Percentiles rank a stretch among this genome's conserved stretches.
phyloP scores from a whole-genome alignment of 2,329 filamentous ascomycete species.

The Scleromitrula shiraiana region DNA sequence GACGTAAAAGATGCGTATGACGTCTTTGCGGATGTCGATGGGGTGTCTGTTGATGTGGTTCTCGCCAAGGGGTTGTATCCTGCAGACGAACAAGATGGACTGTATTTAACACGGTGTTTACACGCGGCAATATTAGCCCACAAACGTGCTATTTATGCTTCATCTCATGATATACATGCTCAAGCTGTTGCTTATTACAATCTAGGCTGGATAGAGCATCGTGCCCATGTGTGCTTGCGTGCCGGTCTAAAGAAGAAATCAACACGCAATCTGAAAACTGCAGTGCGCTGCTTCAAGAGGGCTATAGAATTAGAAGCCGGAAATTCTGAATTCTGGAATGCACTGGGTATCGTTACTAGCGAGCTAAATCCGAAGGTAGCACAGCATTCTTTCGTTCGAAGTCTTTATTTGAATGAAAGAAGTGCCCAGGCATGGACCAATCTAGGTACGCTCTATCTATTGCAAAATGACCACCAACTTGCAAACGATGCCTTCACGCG shows the following conservation, averaged over 20 bases:
- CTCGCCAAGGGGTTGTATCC: conserved; percentile 29
- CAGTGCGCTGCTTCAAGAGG: conserved; percentile 86
- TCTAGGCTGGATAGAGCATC: conserved; percentile 86
- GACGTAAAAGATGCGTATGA: conserved; percentile 48
- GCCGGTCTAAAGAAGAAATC: conserved; percentile 44
- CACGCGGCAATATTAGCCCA: conserved; percentile 74
- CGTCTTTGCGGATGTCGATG: conserved; percentile 62
- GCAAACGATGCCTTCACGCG: conserved; percentile 85
- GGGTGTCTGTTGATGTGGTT: conserved; percentile 38
- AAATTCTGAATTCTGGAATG: conserved; percentile 96
- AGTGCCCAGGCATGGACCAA: conserved; percentile 86
- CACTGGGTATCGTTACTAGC: conserved; percentile 84
- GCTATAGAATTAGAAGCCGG: conserved; percentile 92
- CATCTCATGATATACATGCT: conserved; percentile 68
- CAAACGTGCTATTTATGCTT: conserved; percentile 73
- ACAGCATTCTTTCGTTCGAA: conserved; percentile 88
- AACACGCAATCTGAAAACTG: conserved; percentile 65
- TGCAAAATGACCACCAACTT: conserved; percentile 77
- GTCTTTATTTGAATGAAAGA: conserved; percentile 84
- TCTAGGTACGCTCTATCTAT: conserved; percentile 73
- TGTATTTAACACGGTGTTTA: conserved; percentile 50
- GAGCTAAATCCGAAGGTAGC: conserved; percentile 78
- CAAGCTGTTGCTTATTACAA: conserved; percentile 98
- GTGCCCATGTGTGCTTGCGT: conserved; percentile 63
- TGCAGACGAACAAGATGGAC: conserved; percentile 26